phyloP scores from a whole-genome alignment of 805 yeast genomes.

The Lachancea quebecensis region DNA sequence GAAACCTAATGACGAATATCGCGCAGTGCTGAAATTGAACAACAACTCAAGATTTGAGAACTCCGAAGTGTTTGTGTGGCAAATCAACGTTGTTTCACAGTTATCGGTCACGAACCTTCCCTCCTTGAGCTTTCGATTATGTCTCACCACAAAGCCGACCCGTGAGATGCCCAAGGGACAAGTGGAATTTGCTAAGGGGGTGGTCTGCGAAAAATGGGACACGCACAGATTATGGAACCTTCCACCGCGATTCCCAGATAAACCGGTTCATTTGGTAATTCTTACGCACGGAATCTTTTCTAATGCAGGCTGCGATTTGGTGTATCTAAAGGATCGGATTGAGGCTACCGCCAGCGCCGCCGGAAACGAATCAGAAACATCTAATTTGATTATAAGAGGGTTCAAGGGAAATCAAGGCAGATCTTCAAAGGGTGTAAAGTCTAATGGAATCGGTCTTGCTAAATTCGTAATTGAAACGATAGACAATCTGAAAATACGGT shows the following conservation, averaged over 20 bases:
- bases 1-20: conserved; percentile 66
- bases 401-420: conserved; percentile 77
- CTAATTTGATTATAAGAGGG: conserved; percentile 73
- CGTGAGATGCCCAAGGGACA: conserved; percentile 11
- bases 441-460: conserved; percentile 75
- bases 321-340: conserved; percentile 74
- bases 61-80: conserved; percentile 53
- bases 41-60: conserved; percentile 28
- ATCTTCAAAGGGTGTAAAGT: conserved; percentile 83
- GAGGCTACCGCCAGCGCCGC: conserved; percentile 35
- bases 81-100: conserved; percentile 74
- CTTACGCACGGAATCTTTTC: conserved; percentile 91
- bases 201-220: conserved; percentile 36
- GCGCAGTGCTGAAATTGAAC: conserved; percentile 46
- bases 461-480: conserved; percentile 47
- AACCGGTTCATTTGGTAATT: conserved; percentile 75
- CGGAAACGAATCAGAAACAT: conserved; percentile 19
- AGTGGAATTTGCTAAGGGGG: conserved; percentile 6
- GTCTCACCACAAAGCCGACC: conserved; percentile 41
- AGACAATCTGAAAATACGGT: conserved; percentile 38
- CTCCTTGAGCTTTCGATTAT: conserved; percentile 58
- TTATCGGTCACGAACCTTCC: conserved; percentile 65
- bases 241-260: conserved; percentile 44
- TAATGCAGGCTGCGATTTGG: conserved; percentile 84
- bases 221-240: conserved; percentile 71